phyloP scores from a whole-genome alignment of 2,329 filamentous ascomycete genomes.

The Pseudocercospora macadamiae region DNA sequence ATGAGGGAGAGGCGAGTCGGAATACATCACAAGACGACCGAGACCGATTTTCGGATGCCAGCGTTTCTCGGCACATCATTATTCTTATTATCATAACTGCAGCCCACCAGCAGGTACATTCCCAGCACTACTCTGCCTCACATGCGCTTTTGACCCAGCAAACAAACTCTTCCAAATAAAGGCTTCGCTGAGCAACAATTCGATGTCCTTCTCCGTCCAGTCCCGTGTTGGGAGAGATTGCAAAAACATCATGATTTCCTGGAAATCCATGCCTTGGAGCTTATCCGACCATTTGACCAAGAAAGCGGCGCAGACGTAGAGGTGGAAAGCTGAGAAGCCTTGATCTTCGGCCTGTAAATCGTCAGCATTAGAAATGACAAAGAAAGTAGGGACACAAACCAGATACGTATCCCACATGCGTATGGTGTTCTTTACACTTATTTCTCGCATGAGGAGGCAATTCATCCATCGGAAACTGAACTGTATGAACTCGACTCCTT shows the following conservation, averaged over 20 bases:
- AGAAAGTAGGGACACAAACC: slow-evolving; percentile 51
- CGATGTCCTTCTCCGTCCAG: slow-evolving; percentile 98
- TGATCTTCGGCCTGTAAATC: slow-evolving; percentile 83
- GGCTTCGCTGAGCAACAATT: slow-evolving; percentile 90
- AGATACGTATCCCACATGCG: slow-evolving; percentile 99
- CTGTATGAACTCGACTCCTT: slow-evolving; percentile 97
- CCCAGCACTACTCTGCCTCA: slow-evolving; percentile 45
- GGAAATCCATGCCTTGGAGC: slow-evolving; percentile 94
- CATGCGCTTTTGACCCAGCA: slow-evolving; percentile 88
- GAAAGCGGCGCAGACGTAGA: slow-evolving; percentile 97
- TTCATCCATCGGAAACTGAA: slow-evolving; percentile 99
- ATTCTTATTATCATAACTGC: slow-evolving; percentile 6
- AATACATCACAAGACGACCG: too few relatives aligned
- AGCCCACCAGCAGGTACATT: slow-evolving; percentile 2
- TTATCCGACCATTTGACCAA: slow-evolving; percentile 98
- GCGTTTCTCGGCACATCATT: too few relatives aligned
- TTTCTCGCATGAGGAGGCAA: slow-evolving; percentile 94
- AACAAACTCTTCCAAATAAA: slow-evolving; percentile 99
- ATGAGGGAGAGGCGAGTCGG: too few relatives aligned
- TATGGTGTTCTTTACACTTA: slow-evolving; percentile 94
- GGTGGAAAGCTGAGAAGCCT: slow-evolving; percentile 96
- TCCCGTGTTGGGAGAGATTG: slow-evolving; percentile 88
- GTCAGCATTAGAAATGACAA: not conserved
- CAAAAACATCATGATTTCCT: slow-evolving; percentile 99
- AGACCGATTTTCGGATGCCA: too few relatives aligned